Conservation (phyloP, 345 rosid genomes). For the Salix arbutifolia region DNA sequence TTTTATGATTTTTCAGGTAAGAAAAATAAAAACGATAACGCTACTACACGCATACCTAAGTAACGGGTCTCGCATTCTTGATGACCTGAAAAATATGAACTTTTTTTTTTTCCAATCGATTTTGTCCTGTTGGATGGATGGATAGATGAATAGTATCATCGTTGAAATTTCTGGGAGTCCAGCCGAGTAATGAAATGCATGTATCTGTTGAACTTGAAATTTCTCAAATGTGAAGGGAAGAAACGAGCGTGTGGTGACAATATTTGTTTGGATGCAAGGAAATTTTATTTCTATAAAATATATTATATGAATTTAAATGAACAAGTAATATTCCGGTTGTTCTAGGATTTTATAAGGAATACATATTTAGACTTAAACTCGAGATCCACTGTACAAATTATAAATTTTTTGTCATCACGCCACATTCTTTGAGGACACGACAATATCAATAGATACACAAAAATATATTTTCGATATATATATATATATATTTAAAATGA, state of each 20-base stretch:
- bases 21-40: too few relatives aligned
- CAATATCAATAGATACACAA: too few relatives aligned
- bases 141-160: not conserved
- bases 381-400: too few relatives aligned
- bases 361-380: rapidly evolving
- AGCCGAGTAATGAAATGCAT: not conserved
- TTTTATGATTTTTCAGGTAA: too few relatives aligned
- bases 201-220: not conserved
- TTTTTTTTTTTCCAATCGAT: too few relatives aligned
- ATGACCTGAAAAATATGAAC: not conserved
- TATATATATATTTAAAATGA: too few relatives aligned
- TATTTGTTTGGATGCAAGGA: too few relatives aligned
- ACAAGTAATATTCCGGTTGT: too few relatives aligned
- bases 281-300: too few relatives aligned
- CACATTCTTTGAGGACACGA: rapidly evolving
- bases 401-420: rapidly evolving
- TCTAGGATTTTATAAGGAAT: rapidly evolving
- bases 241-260: not conserved
- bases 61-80: not conserved
- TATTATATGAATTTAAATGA: too few relatives aligned
- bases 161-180: not conserved
- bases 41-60: too few relatives aligned
- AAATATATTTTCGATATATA: too few relatives aligned
- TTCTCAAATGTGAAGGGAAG: not conserved
- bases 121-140: not conserved